A percentile compares a stretch with the other conserved stretches of the same genome.
Conservation (phyloP, 495 filamentous ascomycete species). For the Thermothielavioides terrestris region DNA sequence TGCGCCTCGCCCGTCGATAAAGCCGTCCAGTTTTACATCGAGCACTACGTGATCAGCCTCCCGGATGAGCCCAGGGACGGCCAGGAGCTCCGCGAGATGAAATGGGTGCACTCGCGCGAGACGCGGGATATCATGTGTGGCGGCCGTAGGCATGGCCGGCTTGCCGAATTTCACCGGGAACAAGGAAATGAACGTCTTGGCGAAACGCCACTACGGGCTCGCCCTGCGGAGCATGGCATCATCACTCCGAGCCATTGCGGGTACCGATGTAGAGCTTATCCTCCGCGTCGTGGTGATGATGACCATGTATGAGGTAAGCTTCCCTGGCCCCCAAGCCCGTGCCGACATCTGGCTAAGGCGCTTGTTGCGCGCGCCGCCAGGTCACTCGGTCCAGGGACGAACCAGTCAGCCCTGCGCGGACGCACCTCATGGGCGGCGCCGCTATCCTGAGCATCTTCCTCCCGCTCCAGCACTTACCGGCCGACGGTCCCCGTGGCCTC, state of each 20-base stretch:
- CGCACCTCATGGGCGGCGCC: conserved; percentile 39
- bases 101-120: conserved; percentile 21
- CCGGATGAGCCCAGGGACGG: conserved; percentile 36
- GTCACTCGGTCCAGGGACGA: conserved; percentile 16
- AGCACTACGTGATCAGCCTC: conserved; percentile 39
- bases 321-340: background rate
- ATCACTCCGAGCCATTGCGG: conserved; percentile 21
- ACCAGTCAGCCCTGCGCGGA: conserved; percentile 28
- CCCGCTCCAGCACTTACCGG: conserved; percentile 18
- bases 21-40: conserved; percentile 40
- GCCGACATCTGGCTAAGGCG: background rate
- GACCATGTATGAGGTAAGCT: conserved; percentile 40
- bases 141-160: conserved; percentile 38
- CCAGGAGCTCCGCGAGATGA: conserved; percentile 19
- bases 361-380: conserved; percentile 1
- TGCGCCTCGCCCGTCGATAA: conserved; percentile 29
- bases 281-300: conserved; percentile 35
- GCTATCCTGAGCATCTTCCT: conserved; percentile 32
- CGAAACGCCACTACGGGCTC: conserved; percentile 36
- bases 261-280: conserved; percentile 21
- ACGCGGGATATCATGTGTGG: conserved; percentile 37
- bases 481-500: conserved; percentile 27
- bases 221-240: conserved; percentile 31
- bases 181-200: conserved; percentile 29
- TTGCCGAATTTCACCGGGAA: conserved; percentile 38